Conservation (phyloP, 2,329 filamentous ascomycete genomes). For the Penicillium oxalicum region DNA sequence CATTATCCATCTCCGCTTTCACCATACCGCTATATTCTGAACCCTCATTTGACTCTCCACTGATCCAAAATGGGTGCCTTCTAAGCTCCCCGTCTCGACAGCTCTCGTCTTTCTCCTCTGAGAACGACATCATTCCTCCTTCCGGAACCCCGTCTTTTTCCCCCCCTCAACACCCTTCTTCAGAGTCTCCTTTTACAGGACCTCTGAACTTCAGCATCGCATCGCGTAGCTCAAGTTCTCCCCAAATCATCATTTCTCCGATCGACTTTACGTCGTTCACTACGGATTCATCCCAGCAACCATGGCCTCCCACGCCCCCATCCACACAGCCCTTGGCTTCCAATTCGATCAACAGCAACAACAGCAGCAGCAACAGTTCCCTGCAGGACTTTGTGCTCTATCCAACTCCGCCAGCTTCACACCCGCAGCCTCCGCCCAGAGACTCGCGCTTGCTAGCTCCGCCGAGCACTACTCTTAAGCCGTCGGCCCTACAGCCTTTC, state of each 20-base stretch:
- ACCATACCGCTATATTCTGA: constrained; percentile 13
- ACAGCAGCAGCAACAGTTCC: constrained; percentile 27
- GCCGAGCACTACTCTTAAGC: constrained; percentile 35
- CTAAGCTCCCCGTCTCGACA: constrained; percentile 30
- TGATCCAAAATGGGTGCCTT: constrained; percentile 36
- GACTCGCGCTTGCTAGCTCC: constrained; percentile 32
- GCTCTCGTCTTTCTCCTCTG: constrained; percentile 32
- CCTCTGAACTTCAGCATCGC: constrained; percentile 43
- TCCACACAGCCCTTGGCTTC: constrained; percentile 39
- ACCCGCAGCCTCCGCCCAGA: constrained; percentile 29
- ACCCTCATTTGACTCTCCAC: constrained; percentile 17
- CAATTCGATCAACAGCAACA: constrained; percentile 28
- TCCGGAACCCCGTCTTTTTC: constrained; percentile 23
- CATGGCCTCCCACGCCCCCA: constrained; percentile 44
- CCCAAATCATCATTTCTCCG: constrained; percentile 30
- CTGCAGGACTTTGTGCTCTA: constrained; percentile 44
- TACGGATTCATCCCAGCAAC: constrained; percentile 44
- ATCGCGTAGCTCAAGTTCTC: constrained; percentile 41
- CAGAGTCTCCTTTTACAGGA: constrained; percentile 42
- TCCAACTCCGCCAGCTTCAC: constrained; percentile 26
- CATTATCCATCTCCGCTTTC: constrained; percentile 3
- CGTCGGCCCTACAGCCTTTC: constrained; percentile 27
- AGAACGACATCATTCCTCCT: constrained; percentile 40
- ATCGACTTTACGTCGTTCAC: constrained; percentile 44
- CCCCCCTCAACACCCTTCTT: constrained; percentile 27